These are phyloP conservation scores for Stramenopiles sp. DNA, from an alignment of 352 stramenopile species.

Conservation along the genomic window DNA sequence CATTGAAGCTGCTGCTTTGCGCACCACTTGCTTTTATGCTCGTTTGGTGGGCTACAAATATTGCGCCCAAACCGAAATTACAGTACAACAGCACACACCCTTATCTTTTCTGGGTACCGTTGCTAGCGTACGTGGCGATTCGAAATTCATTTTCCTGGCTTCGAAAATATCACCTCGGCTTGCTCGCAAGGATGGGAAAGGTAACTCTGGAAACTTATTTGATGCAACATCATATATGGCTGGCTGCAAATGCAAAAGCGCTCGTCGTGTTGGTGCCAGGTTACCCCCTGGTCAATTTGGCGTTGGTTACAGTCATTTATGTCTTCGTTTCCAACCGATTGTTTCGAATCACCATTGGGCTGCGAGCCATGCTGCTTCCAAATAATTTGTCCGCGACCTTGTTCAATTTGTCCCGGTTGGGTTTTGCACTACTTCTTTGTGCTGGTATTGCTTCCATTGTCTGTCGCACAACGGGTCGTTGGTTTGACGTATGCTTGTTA, in stretches of 20 bases:
- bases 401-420: too few relatives aligned
- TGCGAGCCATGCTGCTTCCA: too few relatives aligned
- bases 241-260: slow-evolving; percentile 64
- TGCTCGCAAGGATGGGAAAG: slow-evolving; percentile 57
- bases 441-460: too few relatives aligned
- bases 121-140: slow-evolving; percentile 57
- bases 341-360: slow-evolving; percentile 28
- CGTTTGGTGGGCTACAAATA: slow-evolving; percentile 33
- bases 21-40: slow-evolving; percentile 27
- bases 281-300: slow-evolving; percentile 41
- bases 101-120: slow-evolving; percentile 55
- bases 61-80: slow-evolving; percentile 39
- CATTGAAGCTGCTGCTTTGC: slow-evolving; percentile 25
- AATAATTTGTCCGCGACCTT: too few relatives aligned
- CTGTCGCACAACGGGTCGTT: too few relatives aligned
- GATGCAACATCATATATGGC: slow-evolving; percentile 68
- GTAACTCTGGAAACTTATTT: slow-evolving; percentile 71
- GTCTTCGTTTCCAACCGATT: slow-evolving; percentile 34
- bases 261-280: slow-evolving; percentile 41
- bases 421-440: too few relatives aligned
- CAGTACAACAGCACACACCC: slow-evolving; percentile 58
- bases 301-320: slow-evolving; percentile 48
- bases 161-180: slow-evolving; percentile 33
- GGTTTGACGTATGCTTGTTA: too few relatives aligned
- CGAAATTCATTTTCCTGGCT: slow-evolving; percentile 49